Evolutionary conservation across 2,329 filamentous ascomycete species (phyloP).

Genomic region (Hypomyces perniciosus): DNA sequence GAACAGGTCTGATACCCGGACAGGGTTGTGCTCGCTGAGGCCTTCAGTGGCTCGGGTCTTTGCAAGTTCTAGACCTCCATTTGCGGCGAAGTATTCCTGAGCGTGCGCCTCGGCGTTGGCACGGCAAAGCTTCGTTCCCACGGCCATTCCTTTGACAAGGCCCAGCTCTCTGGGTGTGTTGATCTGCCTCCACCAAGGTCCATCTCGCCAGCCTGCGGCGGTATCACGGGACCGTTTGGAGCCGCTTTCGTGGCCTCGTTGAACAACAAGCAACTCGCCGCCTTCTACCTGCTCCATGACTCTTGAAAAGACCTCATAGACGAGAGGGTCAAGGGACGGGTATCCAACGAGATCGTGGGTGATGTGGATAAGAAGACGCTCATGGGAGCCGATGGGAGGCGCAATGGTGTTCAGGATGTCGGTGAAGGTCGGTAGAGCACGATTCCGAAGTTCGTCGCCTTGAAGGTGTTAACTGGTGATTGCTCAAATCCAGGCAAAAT

Average conservation of each 20-base stretch:
- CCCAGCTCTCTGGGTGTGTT: slow-evolving; percentile 69
- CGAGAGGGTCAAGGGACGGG: slow-evolving; percentile 85
- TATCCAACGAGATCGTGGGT: slow-evolving; percentile 95
- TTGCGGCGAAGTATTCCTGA: slow-evolving; percentile 71
- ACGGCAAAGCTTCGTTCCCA: slow-evolving; percentile 85
- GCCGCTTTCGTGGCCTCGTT: slow-evolving; percentile 81
- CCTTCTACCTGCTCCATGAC: slow-evolving; percentile 99
- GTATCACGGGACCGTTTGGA: slow-evolving; percentile 57
- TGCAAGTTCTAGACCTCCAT: slow-evolving; percentile 74
- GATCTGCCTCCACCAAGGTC: slow-evolving; percentile 87
- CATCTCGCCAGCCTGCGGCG: slow-evolving; percentile 76
- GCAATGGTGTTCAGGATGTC: slow-evolving; percentile 92
- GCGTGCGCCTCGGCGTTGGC: slow-evolving; percentile 86
- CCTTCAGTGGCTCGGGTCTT: slow-evolving; percentile 73
- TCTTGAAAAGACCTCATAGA: slow-evolving; percentile 84
- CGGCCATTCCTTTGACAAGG: slow-evolving; percentile 70
- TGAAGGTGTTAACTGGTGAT: slow-evolving; percentile 8
- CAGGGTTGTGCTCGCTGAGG: slow-evolving; percentile 78
- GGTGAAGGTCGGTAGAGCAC: slow-evolving; percentile 89
- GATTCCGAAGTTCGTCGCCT: slow-evolving; percentile 83
- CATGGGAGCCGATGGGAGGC: slow-evolving; percentile 92
- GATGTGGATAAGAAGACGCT: slow-evolving; percentile 93
- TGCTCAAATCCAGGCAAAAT: background rate
- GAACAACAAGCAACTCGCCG: slow-evolving; percentile 87
- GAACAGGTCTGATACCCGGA: slow-evolving; percentile 91